A percentile compares a stretch with the other conserved stretches of the same genome.
Evolutionary conservation across 202 grass and related monocot species (phyloP).

Genomic region (Schoenoplectus tabernaemontani): DNA sequence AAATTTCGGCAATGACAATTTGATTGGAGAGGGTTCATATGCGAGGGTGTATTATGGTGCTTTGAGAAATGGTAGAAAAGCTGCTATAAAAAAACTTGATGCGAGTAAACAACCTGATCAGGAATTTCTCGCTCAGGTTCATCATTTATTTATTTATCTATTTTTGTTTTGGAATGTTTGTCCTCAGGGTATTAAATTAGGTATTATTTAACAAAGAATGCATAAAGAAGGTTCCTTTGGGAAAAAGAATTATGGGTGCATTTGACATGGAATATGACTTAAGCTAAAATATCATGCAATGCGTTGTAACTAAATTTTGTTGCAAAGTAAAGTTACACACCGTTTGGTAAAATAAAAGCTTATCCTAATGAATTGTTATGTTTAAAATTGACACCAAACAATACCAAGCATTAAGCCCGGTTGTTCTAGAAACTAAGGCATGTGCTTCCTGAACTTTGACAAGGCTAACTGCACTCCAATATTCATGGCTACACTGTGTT

Average conservation of each 20-base stretch:
- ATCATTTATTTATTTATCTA: background rate
- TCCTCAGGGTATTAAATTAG: constrained; percentile 14
- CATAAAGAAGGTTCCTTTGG: background rate
- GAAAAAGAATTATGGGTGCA: background rate
- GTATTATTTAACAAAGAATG: background rate
- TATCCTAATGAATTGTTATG: background rate
- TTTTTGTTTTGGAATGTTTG: background rate
- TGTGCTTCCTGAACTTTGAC: background rate
- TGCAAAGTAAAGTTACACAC: background rate
- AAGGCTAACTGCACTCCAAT: background rate
- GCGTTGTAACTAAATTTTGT: background rate
- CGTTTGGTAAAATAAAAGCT: background rate
- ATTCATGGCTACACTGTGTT: background rate
- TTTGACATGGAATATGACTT: background rate
- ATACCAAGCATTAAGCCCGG: background rate
- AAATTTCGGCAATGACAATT: constrained; percentile 65
- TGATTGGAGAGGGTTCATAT: constrained; percentile 85
- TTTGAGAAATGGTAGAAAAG: constrained; percentile 54
- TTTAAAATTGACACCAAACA: background rate
- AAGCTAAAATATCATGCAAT: background rate
- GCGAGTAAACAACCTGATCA: constrained; percentile 86
- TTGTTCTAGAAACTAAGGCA: background rate
- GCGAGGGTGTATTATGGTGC: constrained; percentile 76
- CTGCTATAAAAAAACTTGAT: constrained; percentile 84
- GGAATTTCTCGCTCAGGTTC: constrained; percentile 76